Conservation (phyloP, 2,329 filamentous ascomycete genomes). For the Simplicillium aogashimaense region DNA sequence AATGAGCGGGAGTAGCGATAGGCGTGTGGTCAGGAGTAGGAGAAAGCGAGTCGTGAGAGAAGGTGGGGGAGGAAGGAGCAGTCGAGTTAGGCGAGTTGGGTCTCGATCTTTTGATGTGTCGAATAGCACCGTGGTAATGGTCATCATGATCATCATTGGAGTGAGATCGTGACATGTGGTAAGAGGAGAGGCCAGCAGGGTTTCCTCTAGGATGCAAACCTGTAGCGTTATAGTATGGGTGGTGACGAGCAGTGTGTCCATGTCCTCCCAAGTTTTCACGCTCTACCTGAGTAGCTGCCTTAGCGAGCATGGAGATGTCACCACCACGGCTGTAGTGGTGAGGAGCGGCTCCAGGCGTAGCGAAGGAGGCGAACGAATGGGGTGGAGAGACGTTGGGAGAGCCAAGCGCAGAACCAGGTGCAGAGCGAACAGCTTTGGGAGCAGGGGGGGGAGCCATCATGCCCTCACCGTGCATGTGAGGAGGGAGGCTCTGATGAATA, state of each 20-base stretch:
- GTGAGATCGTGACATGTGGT: slow-evolving; percentile 87
- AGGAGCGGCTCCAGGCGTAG: slow-evolving; percentile 31
- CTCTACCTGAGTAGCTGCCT: slow-evolving; percentile 52
- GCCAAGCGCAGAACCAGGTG: slow-evolving; percentile 72
- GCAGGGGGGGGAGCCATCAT: slow-evolving; percentile 72
- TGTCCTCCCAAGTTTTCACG: slow-evolving; percentile 38
- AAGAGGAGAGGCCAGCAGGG: slow-evolving; percentile 70
- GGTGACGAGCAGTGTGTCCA: slow-evolving; percentile 36
- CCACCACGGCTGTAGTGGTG: slow-evolving; percentile 39
- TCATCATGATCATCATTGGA: slow-evolving; percentile 75
- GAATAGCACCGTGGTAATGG: slow-evolving; percentile 58
- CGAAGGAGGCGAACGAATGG: slow-evolving; percentile 74
- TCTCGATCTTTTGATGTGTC: slow-evolving; percentile 76
- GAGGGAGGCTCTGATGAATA: slow-evolving; percentile 26
- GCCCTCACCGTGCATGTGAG: slow-evolving; percentile 40
- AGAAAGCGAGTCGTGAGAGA: slow-evolving; percentile 90
- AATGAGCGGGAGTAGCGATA: slow-evolving; percentile 92
- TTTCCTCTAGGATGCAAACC: slow-evolving; percentile 46
- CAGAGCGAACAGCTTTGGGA: slow-evolving; percentile 76
- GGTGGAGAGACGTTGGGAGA: slow-evolving; percentile 97
- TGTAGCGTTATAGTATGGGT: slow-evolving; percentile 42
- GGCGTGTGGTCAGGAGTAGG: slow-evolving; percentile 97
- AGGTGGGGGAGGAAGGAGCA: slow-evolving; percentile 89
- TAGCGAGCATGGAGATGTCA: slow-evolving; percentile 51
- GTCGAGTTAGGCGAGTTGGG: slow-evolving; percentile 94